These are phyloP conservation scores for Calocera viscosa DNA, from an alignment of 768 basidiomycete species.

Conservation along the genomic window DNA sequence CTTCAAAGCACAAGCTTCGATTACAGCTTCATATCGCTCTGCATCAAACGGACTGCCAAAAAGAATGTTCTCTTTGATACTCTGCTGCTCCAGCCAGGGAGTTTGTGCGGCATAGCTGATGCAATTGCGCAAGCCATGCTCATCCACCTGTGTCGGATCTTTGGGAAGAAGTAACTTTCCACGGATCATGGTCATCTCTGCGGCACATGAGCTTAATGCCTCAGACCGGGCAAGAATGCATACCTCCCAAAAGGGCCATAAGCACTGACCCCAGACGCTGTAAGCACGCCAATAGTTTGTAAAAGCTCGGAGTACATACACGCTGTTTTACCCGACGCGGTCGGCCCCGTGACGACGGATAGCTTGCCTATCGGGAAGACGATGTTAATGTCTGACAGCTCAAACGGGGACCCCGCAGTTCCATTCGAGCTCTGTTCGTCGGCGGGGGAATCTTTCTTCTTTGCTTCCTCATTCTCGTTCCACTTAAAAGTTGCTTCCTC, in stretches of 20 bases:
- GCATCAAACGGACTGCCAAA: conserved; percentile 60
- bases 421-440: background rate
- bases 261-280: too few species aligned
- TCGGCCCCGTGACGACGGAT: conserved; percentile 63
- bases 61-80: conserved; percentile 69
- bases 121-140: conserved; percentile 28
- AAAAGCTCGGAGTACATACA: conserved; percentile 9
- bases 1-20: conserved; percentile 72
- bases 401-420: conserved; percentile 34
- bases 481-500: conserved; percentile 49
- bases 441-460: conserved; percentile 19
- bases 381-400: conserved; percentile 52
- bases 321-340: conserved; percentile 74
- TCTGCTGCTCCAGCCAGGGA: conserved; percentile 57
- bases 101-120: conserved; percentile 65
- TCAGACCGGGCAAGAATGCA: too few species aligned
- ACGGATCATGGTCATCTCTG: conserved; percentile 51
- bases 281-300: too few species aligned
- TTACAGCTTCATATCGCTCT: conserved; percentile 56
- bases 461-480: conserved; percentile 40
- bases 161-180: conserved; percentile 56
- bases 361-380: conserved; percentile 61
- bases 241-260: conserved; percentile 31
- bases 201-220: conserved; percentile 38
- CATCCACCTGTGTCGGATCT: conserved; percentile 35